These are phyloP conservation scores for Pseudozyma pruni DNA, from an alignment of 1,284 basidiomycete species.

Conservation along the genomic window DNA sequence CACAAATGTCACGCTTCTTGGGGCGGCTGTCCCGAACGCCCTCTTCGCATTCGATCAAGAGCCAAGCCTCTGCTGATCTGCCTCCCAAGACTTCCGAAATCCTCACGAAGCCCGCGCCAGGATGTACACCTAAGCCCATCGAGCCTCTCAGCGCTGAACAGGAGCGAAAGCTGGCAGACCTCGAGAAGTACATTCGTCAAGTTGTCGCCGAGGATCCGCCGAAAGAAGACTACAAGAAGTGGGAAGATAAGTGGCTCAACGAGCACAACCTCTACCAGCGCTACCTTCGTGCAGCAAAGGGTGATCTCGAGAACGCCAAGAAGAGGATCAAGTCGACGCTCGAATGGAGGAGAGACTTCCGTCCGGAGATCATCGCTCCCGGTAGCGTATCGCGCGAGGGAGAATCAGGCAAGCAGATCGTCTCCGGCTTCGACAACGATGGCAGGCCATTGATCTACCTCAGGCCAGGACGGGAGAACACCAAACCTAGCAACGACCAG, in stretches of 20 bases:
- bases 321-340: conserved; percentile 60
- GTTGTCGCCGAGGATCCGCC: conserved; percentile 16
- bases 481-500: conserved; percentile 54
- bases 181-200: conserved; percentile 27
- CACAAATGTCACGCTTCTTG: conserved; percentile 42
- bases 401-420: conserved; percentile 62
- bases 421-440: conserved; percentile 62
- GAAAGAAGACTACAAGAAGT: conserved; percentile 45
- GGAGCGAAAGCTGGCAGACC: conserved; percentile 27
- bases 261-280: conserved; percentile 52
- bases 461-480: conserved; percentile 63
- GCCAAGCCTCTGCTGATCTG: conserved; percentile 18
- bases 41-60: conserved; percentile 30
- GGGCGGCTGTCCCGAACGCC: conserved; percentile 34
- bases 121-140: conserved; percentile 17
- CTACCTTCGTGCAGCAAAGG: conserved; percentile 61
- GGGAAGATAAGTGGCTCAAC: conserved; percentile 52
- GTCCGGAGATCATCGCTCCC: conserved; percentile 63
- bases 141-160: conserved; percentile 28
- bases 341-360: conserved; percentile 61
- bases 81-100: conserved; percentile 39
- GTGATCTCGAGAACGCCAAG: conserved; percentile 60
- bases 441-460: conserved; percentile 64
- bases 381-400: conserved; percentile 55
- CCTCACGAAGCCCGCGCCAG: conserved; percentile 31